Conservation (phyloP, 495 filamentous ascomycete genomes). For the Neurospora tetrasperma region DNA sequence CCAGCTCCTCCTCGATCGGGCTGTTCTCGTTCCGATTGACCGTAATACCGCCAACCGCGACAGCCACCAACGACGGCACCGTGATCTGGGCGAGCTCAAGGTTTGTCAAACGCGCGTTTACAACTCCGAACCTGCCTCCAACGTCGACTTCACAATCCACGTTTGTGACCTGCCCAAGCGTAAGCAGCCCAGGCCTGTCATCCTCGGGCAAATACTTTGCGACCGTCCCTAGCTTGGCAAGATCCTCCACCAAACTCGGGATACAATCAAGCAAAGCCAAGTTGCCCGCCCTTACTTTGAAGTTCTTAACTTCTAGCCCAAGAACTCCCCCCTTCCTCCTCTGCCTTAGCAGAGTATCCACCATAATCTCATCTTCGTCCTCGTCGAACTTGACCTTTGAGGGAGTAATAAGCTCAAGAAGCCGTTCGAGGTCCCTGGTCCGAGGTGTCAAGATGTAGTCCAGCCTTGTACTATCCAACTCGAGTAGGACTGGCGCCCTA, state of each 20-base stretch:
- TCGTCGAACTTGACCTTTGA: slow-evolving; percentile 87
- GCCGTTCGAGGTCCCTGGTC: slow-evolving; percentile 67
- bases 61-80: slow-evolving; percentile 67
- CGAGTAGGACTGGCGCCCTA: slow-evolving; percentile 38
- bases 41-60: slow-evolving; percentile 51
- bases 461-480: slow-evolving; percentile 54
- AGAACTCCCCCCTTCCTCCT: slow-evolving; percentile 80
- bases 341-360: slow-evolving; percentile 87
- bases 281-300: slow-evolving; percentile 47
- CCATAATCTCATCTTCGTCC: slow-evolving; percentile 80
- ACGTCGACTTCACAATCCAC: slow-evolving; percentile 49
- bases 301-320: slow-evolving; percentile 51
- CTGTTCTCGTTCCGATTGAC: slow-evolving; percentile 56
- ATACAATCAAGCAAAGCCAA: slow-evolving; percentile 53
- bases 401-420: slow-evolving; percentile 80
- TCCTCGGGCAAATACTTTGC: slow-evolving; percentile 94
- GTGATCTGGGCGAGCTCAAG: slow-evolving; percentile 75
- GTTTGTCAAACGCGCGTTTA: slow-evolving; percentile 47
- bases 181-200: slow-evolving; percentile 82
- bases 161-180: slow-evolving; percentile 54
- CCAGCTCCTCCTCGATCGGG: slow-evolving; percentile 49
- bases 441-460: slow-evolving; percentile 67
- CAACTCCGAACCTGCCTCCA: slow-evolving; percentile 52
- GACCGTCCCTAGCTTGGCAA: slow-evolving; percentile 73
- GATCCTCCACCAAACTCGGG: slow-evolving; percentile 60